phyloP scores from a whole-genome alignment of 805 yeast species.

The Metschnikowia drakensbergensis region DNA sequence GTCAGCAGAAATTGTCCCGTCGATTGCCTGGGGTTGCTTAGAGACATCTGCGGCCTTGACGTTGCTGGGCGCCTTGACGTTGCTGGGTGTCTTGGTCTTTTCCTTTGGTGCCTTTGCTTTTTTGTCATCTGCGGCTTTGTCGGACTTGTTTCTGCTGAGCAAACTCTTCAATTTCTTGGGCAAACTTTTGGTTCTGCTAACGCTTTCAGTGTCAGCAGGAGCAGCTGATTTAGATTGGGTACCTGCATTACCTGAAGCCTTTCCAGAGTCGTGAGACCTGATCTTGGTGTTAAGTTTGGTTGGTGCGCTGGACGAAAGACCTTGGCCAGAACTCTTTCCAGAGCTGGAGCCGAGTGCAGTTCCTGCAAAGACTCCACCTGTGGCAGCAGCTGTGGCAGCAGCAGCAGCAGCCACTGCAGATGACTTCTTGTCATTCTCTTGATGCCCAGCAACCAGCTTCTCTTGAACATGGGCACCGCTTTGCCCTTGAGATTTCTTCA shows the following conservation, averaged over 20 bases:
- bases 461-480: not conserved
- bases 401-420: constrained; percentile 17
- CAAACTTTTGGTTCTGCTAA: constrained; percentile 18
- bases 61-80: not conserved
- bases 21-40: constrained; percentile 9
- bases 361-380: constrained; percentile 19
- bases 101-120: constrained; percentile 2
- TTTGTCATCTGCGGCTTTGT: not conserved
- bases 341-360: constrained; percentile 23
- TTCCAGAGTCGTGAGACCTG: constrained; percentile 14
- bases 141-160: constrained; percentile 13
- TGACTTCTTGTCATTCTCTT: constrained; percentile 4
- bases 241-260: constrained; percentile 21
- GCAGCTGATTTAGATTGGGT: constrained; percentile 13
- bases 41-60: constrained; percentile 9
- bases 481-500: constrained; percentile 9
- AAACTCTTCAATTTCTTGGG: constrained; percentile 18
- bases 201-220: not conserved
- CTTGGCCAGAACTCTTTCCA: not conserved
- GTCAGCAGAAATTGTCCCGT: constrained; percentile 13
- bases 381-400: constrained; percentile 24
- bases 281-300: not conserved
- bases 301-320: not conserved
- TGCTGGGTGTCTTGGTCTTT: not conserved
- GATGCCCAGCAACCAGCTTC: not conserved